Percentiles rank a stretch among this genome's conserved stretches.
Conservation (phyloP, 2,329 filamentous ascomycete genomes). For the Pseudocercospora vitis region DNA sequence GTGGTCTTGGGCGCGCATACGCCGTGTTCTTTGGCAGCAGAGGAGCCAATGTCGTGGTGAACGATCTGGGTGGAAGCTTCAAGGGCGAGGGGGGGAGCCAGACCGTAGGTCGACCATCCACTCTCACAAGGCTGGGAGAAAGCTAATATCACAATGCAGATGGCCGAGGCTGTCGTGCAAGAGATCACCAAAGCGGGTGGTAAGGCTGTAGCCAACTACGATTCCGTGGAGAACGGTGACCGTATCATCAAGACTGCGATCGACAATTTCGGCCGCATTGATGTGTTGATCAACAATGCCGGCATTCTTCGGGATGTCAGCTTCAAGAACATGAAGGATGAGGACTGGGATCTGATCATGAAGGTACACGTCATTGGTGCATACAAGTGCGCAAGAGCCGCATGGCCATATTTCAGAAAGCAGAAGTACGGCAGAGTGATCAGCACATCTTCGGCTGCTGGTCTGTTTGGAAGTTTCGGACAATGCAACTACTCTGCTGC, state of each 20-base stretch:
- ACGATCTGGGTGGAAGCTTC: constrained; percentile 90
- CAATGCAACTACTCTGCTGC: constrained; percentile 97
- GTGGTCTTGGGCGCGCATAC: constrained; percentile 79
- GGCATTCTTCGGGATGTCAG: constrained; percentile 91
- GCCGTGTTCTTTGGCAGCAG: constrained; percentile 86
- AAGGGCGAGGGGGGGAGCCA: constrained; percentile 90
- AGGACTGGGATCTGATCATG: constrained; percentile 95
- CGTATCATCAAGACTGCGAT: constrained; percentile 90
- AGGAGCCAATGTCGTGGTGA: constrained; percentile 93
- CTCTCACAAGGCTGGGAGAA: not conserved
- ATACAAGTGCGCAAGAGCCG: constrained; percentile 92
- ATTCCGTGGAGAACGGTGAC: constrained; percentile 89
- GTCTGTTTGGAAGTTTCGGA: constrained; percentile 92
- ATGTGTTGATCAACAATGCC: constrained; percentile 96
- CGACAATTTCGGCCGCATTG: constrained; percentile 78
- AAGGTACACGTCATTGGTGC: constrained; percentile 89
- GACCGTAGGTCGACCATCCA: constrained; percentile 34
- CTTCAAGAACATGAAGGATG: constrained; percentile 98
- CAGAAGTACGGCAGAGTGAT: constrained; percentile 97
- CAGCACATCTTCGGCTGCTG: constrained; percentile 94
- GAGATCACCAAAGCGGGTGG: constrained; percentile 85
- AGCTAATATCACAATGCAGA: constrained; percentile 49
- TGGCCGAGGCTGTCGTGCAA: constrained; percentile 78
- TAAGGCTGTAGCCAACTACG: constrained; percentile 96
- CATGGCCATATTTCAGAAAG: constrained; percentile 97